These are phyloP conservation scores for Buxus sempervirens DNA, from an alignment of 164 flowering plant genomes.

Conservation along the genomic window DNA sequence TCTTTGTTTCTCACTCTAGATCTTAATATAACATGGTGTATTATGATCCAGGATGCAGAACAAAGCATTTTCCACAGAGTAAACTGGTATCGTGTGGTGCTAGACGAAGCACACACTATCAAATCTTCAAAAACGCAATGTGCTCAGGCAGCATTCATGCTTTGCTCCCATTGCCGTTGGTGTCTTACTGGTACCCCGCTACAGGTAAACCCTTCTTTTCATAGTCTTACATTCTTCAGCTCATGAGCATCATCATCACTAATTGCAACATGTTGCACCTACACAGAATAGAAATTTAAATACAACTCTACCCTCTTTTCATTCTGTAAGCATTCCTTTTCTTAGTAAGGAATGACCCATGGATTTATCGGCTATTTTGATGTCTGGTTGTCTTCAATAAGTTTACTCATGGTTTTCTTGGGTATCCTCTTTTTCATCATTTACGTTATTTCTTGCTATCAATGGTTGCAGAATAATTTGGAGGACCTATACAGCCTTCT, in stretches of 20 bases:
- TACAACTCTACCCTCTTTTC: no score
- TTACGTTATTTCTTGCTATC: slow-evolving; percentile 1
- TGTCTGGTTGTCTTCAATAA: not conserved
- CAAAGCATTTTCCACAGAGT: slow-evolving; percentile 57
- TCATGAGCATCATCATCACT: not conserved
- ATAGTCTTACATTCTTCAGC: not conserved
- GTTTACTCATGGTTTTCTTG: not conserved
- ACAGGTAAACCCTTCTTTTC: slow-evolving; percentile 43
- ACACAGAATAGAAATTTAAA: no score
- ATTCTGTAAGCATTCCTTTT: no score
- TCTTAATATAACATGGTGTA: slow-evolving; percentile 7
- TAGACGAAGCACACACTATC: slow-evolving; percentile 87
- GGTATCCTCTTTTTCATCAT: not conserved
- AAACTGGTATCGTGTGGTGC: slow-evolving; percentile 72
- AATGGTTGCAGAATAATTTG: slow-evolving; percentile 65
- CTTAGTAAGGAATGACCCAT: no score
- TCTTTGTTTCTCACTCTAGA: not conserved
- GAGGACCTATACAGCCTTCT: slow-evolving; percentile 80
- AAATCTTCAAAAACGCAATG: slow-evolving; percentile 52
- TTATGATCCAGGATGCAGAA: slow-evolving; percentile 34
- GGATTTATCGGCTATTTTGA: no score
- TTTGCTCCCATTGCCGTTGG: slow-evolving; percentile 72
- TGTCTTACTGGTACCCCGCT: slow-evolving; percentile 89
- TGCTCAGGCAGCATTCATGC: slow-evolving; percentile 64
- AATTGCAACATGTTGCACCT: not conserved